phyloP scores from a whole-genome alignment of 805 yeast species.

The Kodamaea restingae region DNA sequence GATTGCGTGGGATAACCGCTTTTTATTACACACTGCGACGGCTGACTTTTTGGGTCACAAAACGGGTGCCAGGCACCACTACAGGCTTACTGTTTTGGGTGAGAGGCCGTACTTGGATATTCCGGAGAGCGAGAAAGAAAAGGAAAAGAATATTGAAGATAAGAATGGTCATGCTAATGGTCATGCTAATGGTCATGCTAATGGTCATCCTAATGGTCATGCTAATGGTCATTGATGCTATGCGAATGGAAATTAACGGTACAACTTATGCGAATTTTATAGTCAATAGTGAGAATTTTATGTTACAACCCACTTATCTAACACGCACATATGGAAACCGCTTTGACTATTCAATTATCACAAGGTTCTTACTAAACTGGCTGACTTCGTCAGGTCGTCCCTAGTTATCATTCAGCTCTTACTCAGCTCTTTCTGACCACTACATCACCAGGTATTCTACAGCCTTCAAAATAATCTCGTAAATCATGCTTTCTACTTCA shows the following conservation, averaged over 20 bases:
- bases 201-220: constrained; percentile 6
- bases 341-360: no score
- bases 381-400: no score
- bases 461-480: no score
- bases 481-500: constrained; percentile 21
- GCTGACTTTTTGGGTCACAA: constrained; percentile 21
- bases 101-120: constrained; percentile 21
- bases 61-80: constrained; percentile 24
- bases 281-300: no score
- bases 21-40: constrained; percentile 20
- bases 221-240: neutral
- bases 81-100: constrained; percentile 23
- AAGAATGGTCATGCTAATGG: neutral
- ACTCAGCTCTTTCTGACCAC: no score
- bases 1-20: constrained; percentile 26
- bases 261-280: no score
- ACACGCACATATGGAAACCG: no score
- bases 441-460: no score
- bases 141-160: neutral
- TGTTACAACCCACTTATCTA: no score
- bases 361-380: no score
- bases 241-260: no score
- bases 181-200: neutral
- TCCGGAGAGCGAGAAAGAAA: neutral
- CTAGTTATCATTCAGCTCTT: no score